phyloP scores from a whole-genome alignment of 352 stramenopile species.

The Globisporangium abappressorium region DNA sequence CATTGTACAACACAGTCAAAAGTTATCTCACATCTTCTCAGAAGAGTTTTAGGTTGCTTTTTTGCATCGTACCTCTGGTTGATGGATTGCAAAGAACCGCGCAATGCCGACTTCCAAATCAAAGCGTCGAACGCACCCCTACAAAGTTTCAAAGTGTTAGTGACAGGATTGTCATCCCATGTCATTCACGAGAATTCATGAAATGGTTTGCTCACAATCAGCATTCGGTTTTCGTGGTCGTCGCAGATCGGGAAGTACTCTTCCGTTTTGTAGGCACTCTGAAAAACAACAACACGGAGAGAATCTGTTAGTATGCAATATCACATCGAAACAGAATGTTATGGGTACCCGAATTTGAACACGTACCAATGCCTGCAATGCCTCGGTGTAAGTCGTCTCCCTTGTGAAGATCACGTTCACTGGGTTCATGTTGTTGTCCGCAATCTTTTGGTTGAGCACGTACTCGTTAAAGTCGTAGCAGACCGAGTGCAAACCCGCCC shows the following conservation, averaged over 20 bases:
- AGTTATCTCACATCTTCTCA: neutral
- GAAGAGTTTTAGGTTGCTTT: neutral
- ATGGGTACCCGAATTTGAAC: neutral
- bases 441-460: slow-evolving; percentile 62
- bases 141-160: neutral
- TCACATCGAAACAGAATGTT: neutral
- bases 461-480: slow-evolving; percentile 84
- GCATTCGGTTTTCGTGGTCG: slow-evolving; percentile 36
- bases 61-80: slow-evolving; percentile 38
- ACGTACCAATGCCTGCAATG: slow-evolving; percentile 57
- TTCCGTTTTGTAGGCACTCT: slow-evolving; percentile 73
- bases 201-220: slow-evolving; percentile 38
- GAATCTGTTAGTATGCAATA: neutral
- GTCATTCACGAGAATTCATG: neutral
- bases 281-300: neutral
- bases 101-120: slow-evolving; percentile 78
- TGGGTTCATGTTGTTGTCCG: slow-evolving; percentile 64
- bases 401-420: slow-evolving; percentile 57
- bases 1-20: neutral
- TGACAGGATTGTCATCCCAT: neutral
- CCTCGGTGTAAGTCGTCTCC: slow-evolving; percentile 75
- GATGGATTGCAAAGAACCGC: slow-evolving; percentile 65
- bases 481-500: slow-evolving; percentile 72
- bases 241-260: slow-evolving; percentile 83
- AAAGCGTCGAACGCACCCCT: slow-evolving; percentile 69